A percentile compares a stretch with the other conserved stretches of the same genome.
phyloP scores from a whole-genome alignment of 768 basidiomycete species.

The Hortiboletus campestris region DNA sequence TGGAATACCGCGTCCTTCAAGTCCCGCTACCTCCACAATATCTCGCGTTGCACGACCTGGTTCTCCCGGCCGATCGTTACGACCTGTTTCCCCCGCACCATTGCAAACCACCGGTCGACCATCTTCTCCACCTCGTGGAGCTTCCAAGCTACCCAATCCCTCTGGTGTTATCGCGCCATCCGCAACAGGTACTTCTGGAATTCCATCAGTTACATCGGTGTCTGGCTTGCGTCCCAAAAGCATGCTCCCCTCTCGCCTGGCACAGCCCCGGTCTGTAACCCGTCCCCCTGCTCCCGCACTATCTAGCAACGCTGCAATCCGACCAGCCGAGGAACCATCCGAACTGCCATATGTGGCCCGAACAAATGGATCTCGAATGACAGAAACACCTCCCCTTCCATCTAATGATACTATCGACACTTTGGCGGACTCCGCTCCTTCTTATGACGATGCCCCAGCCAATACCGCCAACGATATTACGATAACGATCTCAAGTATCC shows the following conservation, averaged over 20 bases:
- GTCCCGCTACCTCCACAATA: constrained; percentile 40
- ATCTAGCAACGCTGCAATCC: constrained; percentile 24
- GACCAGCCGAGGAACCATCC: constrained; percentile 28
- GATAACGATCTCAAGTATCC: constrained; percentile 82
- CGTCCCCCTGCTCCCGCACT: constrained; percentile 32
- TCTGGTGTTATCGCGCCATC: constrained; percentile 11
- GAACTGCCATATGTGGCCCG: constrained; percentile 30
- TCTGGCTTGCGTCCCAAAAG: constrained; percentile 57
- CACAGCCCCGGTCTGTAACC: constrained; percentile 50
- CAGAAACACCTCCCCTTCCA: constrained; percentile 15
- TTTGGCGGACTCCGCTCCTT: constrained; percentile 33
- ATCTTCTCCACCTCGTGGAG: constrained; percentile 46
- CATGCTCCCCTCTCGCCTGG: constrained; percentile 73
- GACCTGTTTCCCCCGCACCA: constrained; percentile 38
- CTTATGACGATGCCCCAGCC: constrained; percentile 20
- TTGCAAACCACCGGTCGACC: constrained; percentile 42
- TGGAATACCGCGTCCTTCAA: constrained; percentile 46
- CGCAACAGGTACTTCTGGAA: constrained; percentile 18
- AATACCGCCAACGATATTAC: constrained; percentile 58
- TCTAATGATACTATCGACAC: constrained; percentile 31
- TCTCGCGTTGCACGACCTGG: constrained; percentile 45
- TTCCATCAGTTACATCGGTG: constrained; percentile 35
- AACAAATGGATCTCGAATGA: constrained; percentile 15
- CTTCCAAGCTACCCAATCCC: constrained; percentile 42
- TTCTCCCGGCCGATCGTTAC: constrained; percentile 37